Evolutionary conservation across 2,329 filamentous ascomycete genomes (phyloP), one percentile per base, ranked within the genome.

Genomic region (Xylariaceae sp.): DNA sequence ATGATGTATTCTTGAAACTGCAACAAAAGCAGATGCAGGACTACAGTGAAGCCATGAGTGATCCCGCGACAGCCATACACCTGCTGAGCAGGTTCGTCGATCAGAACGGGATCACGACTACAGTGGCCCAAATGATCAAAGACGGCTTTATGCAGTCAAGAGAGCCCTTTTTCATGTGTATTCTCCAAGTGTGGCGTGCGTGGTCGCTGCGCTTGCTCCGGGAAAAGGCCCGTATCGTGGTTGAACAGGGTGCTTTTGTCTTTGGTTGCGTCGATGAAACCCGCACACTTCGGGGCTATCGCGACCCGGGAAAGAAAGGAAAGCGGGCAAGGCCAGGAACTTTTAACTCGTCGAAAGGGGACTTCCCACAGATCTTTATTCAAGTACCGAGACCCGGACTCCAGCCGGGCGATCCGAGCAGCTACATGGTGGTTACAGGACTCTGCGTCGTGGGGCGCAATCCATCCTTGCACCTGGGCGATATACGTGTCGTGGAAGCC

Each of bases 121-220:
- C 75, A 1, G 79, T 97, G 53, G 88, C 89, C 0, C 78, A 83
- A 30, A 87, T 97, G 78, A 80, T 97, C 29, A 72, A 79, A 2
- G 84, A 88, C 57, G 90, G 89, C 0, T 97, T 99, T 71, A 88
- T 92, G 78, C 70, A 76, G 2, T 69, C 73, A 0, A 68, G 74
- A 19, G 94, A 99, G 54, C 92, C 92, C 0, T 97, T 97, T 68
- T 77, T 91, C 19, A 79, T 84, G 56, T 91, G 90, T 0, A 70
- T 96, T 8, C 73, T 99, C 10, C 81, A 84, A 34, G 76, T 97
- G 0, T 99, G 94, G 92, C 80, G 87, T 58, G 83, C 89, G 1
- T 97, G 89, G 88, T 89, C 87, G 0, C 81, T 96, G 61, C 96
- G 95, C 65, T 80, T 87, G 12, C 79, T 99, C 16, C 96, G 96